These are phyloP conservation scores for Vitis hybrid DNA, from an alignment of 177 flowering plant genomes.

Conservation along the genomic window DNA sequence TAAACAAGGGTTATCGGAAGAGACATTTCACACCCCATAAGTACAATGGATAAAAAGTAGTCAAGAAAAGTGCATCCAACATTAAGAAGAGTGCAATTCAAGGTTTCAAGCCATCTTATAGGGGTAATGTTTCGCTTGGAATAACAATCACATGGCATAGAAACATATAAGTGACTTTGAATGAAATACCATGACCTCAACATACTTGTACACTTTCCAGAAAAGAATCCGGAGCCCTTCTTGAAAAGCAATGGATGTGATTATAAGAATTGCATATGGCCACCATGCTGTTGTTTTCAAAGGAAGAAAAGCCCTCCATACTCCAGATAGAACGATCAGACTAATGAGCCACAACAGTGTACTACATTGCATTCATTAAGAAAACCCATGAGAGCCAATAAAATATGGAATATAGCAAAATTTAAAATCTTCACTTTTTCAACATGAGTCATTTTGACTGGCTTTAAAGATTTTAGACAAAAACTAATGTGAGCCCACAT, in stretches of 20 bases:
- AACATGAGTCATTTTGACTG: too few relatives aligned
- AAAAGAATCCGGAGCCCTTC: constrained; percentile 75
- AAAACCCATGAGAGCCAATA: constrained; percentile 8
- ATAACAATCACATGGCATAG: neutral
- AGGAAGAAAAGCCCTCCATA: constrained; percentile 92
- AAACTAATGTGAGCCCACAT: too few relatives aligned
- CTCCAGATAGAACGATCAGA: constrained; percentile 63
- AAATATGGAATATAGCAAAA: neutral
- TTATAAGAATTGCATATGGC: constrained; percentile 64
- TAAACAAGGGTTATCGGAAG: neutral
- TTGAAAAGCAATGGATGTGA: constrained; percentile 79
- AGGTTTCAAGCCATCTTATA: too few relatives aligned
- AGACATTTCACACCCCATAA: neutral
- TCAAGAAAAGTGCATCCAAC: too few relatives aligned
- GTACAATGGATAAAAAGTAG: neutral
- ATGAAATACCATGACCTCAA: neutral
- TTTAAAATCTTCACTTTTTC: neutral
- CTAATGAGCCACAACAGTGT: constrained; percentile 85
- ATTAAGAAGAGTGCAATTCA: too few relatives aligned
- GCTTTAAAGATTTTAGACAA: too few relatives aligned
- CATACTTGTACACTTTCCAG: constrained; percentile 88
- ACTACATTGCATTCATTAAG: constrained; percentile 36
- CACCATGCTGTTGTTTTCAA: constrained; percentile 64
- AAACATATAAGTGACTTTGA: neutral
- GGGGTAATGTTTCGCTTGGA: too few relatives aligned